phyloP scores from a whole-genome alignment of 2,329 filamentous ascomycete genomes.

The Diaporthe batatas region DNA sequence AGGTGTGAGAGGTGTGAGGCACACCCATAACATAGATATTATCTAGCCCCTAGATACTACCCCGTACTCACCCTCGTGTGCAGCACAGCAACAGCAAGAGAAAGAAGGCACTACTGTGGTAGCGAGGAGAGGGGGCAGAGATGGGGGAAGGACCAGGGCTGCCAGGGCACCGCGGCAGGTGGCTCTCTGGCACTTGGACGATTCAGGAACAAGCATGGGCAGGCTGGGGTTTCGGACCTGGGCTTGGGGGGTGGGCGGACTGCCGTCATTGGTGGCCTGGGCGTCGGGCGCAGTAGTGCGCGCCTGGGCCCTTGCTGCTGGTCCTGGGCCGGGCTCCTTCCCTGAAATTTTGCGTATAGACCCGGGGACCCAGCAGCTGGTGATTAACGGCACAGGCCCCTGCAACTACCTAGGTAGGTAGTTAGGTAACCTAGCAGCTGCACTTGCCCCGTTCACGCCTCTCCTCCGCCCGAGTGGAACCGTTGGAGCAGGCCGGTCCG shows the following conservation, averaged over 20 bases:
- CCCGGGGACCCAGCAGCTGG: not conserved
- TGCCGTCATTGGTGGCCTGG: constrained; percentile 33
- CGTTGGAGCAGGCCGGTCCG: constrained; percentile 14
- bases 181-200: constrained; percentile 19
- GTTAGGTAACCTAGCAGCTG: not conserved
- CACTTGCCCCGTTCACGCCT: constrained; percentile 24
- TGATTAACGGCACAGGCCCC: no score
- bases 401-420: no score
- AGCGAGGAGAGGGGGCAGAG: not conserved
- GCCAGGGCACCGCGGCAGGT: not conserved
- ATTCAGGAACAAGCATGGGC: constrained; percentile 37
- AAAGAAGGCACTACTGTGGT: no score
- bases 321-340: not conserved
- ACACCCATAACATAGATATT: not conserved
- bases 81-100: not conserved
- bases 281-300: constrained; percentile 14
- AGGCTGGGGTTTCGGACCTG: constrained; percentile 39
- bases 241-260: constrained; percentile 11
- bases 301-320: constrained; percentile 22
- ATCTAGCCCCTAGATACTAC: no score
- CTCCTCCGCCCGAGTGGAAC: constrained; percentile 28
- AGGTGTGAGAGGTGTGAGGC: constrained; percentile 1
- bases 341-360: constrained; percentile 16
- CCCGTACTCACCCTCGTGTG: not conserved
- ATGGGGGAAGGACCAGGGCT: no score